Percentiles rank a stretch among this genome's conserved stretches.
Evolutionary conservation across 1,284 basidiomycete species (phyloP).

Genomic region (Neotropicomus parvogracilis): DNA sequence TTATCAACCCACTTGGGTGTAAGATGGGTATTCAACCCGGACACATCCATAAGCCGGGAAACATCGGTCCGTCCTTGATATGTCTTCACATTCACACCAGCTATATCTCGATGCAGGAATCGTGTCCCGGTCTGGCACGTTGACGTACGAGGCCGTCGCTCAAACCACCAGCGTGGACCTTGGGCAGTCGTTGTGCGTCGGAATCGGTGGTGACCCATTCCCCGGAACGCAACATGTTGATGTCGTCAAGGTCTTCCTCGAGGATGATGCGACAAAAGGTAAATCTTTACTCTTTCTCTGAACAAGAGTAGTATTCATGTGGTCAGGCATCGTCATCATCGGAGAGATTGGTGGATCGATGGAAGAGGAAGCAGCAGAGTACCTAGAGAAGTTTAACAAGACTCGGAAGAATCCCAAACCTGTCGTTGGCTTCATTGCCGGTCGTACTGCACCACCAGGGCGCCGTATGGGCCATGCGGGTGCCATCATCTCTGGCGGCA

Average conservation of each 20-base stretch:
- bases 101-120: constrained; percentile 58
- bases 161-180: constrained; percentile 96
- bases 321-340: constrained; percentile 88
- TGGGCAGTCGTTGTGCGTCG: constrained; percentile 95
- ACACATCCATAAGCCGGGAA: constrained; percentile 94
- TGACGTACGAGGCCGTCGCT: constrained; percentile 90
- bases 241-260: constrained; percentile 93
- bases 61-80: constrained; percentile 62
- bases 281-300: neutral
- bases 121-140: constrained; percentile 93
- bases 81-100: neutral
- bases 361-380: constrained; percentile 99
- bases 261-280: constrained; percentile 92
- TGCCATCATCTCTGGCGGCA: constrained; percentile 97
- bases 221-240: constrained; percentile 95
- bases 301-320: constrained; percentile 13
- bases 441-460: constrained; percentile 95
- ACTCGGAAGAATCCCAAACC: constrained; percentile 87
- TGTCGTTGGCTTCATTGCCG: constrained; percentile 97
- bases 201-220: constrained; percentile 99
- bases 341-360: constrained; percentile 99
- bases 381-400: constrained; percentile 91
- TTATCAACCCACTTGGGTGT: constrained; percentile 96
- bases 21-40: constrained; percentile 99
- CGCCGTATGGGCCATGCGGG: constrained; percentile 98